Evolutionary conservation across 1,139 yeast species (phyloP).

Genomic region (Geotrichum siamense): DNA sequence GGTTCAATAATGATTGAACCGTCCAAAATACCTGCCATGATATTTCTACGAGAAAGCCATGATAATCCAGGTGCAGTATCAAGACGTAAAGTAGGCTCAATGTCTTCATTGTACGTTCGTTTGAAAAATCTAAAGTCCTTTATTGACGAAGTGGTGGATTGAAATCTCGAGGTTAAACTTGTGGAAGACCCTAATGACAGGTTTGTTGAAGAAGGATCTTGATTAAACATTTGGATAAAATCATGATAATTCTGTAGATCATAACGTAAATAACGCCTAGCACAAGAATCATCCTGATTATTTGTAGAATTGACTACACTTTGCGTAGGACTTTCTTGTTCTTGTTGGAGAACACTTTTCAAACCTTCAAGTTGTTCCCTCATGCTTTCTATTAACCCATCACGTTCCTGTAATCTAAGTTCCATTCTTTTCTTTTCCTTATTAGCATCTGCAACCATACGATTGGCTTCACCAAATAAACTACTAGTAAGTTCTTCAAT

Average conservation of each 20-base stretch:
- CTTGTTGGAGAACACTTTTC: constrained; percentile 48
- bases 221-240: constrained; percentile 14
- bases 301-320: neutral
- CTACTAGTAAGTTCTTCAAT: constrained; percentile 64
- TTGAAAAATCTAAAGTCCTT: constrained; percentile 58
- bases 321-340: constrained; percentile 24
- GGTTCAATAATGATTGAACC: constrained; percentile 85
- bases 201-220: constrained; percentile 7
- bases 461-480: constrained; percentile 63
- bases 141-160: constrained; percentile 22
- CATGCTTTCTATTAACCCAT: constrained; percentile 55
- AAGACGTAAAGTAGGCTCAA: constrained; percentile 61
- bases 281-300: neutral
- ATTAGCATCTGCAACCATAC: constrained; percentile 63
- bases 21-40: constrained; percentile 63
- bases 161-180: constrained; percentile 16
- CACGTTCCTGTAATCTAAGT: constrained; percentile 54
- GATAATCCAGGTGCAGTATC: constrained; percentile 57
- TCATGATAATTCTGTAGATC: constrained; percentile 21
- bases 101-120: constrained; percentile 63
- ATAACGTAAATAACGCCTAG: constrained; percentile 23
- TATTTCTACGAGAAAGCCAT: constrained; percentile 51
- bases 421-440: constrained; percentile 35
- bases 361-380: constrained; percentile 65
- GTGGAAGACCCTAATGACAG: constrained; percentile 1